A percentile compares a stretch with the other conserved stretches of the same genome.
Conservation (phyloP, 1,139 yeast species). For the Kazachstania sp. region DNA sequence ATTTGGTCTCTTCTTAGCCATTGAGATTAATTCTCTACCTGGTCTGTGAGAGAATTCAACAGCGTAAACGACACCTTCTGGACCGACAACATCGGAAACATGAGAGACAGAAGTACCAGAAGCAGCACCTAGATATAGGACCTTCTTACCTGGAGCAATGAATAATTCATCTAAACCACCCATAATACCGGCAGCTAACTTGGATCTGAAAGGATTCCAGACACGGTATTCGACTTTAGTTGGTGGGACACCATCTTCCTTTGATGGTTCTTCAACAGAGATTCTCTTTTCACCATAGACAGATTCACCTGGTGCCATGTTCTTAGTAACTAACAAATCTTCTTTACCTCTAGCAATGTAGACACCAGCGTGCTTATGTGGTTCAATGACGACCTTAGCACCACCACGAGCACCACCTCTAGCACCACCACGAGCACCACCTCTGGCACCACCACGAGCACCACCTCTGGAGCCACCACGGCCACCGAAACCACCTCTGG, state of each 20-base stretch:
- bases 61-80: conserved; percentile 97
- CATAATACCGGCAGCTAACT: conserved; percentile 99
- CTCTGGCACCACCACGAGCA: conserved; percentile 65
- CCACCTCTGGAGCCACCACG: conserved; percentile 58
- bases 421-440: conserved; percentile 74
- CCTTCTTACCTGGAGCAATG: conserved; percentile 97
- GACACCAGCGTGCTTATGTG: conserved; percentile 97
- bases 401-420: conserved; percentile 77
- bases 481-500: conserved; percentile 35
- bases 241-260: conserved; percentile 79
- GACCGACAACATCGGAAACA: conserved; percentile 97
- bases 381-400: conserved; percentile 95
- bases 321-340: conserved; percentile 93
- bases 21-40: conserved; percentile 96
- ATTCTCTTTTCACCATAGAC: conserved; percentile 98
- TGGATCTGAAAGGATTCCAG: conserved; percentile 99
- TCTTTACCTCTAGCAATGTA: conserved; percentile 99
- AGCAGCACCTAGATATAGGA: conserved; percentile 96
- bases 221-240: conserved; percentile 98
- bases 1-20: conserved; percentile 99
- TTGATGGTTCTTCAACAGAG: conserved; percentile 83
- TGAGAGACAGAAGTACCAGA: conserved; percentile 99
- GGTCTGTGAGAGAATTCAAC: conserved; percentile 99
- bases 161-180: conserved; percentile 98
- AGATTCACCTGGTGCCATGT: conserved; percentile 96